Evolutionary conservation across 352 stramenopile species (phyloP).

Genomic region (Globisporangium cederbergense): DNA sequence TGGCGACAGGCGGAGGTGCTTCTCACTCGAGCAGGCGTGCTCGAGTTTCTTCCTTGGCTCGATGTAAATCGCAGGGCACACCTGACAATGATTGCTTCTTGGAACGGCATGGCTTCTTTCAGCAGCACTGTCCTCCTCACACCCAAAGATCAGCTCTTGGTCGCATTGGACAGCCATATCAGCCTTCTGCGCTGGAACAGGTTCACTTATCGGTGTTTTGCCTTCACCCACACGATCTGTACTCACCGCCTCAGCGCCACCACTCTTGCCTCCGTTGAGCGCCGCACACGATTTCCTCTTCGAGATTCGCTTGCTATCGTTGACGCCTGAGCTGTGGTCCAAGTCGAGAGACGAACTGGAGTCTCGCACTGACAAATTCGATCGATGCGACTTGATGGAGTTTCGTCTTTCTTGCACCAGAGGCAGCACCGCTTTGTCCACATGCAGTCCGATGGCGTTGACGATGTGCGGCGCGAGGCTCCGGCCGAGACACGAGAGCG

Average conservation of each 20-base stretch:
- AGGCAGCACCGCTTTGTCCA: conserved; percentile 8
- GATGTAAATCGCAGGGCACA: conserved; percentile 1
- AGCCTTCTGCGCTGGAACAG: conserved; percentile 1
- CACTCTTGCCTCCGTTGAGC: background rate
- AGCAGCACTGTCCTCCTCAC: background rate
- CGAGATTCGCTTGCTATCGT: background rate
- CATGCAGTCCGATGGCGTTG: conserved; percentile 27
- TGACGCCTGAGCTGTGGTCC: too few relatives aligned
- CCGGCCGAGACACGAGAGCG: conserved; percentile 45
- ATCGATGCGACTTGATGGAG: background rate
- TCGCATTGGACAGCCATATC: conserved; percentile 36
- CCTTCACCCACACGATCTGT: background rate
- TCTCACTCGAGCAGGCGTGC: background rate
- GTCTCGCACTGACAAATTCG: background rate
- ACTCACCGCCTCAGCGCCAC: background rate
- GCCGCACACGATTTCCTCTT: background rate
- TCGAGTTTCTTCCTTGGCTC: background rate
- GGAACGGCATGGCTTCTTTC: background rate
- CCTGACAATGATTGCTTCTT: background rate
- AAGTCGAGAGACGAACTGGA: background rate
- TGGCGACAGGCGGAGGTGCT: background rate
- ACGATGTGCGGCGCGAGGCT: conserved; percentile 33
- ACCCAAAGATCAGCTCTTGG: conserved; percentile 4
- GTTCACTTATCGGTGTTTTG: background rate
- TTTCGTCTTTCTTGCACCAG: background rate